These are phyloP conservation scores for Nadsonia commutata DNA, from an alignment of 1,139 yeast species.

Conservation along the genomic window DNA sequence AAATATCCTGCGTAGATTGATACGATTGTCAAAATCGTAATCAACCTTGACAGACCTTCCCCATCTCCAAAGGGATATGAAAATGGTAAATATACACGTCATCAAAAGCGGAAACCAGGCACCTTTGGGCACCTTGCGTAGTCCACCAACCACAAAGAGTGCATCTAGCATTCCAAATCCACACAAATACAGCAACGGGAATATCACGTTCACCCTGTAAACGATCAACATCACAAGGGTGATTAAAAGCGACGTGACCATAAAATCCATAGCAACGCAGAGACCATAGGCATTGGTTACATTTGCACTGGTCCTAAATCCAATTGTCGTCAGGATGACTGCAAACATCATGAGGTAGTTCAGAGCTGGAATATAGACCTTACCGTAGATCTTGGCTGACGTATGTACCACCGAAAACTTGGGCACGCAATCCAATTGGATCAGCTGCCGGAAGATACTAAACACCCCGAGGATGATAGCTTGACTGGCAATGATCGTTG, in stretches of 20 bases:
- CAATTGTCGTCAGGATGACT: conserved; percentile 35
- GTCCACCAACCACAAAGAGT: conserved; percentile 31
- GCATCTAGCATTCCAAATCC: conserved; percentile 35
- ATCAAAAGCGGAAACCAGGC: conserved; percentile 47
- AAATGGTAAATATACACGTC: conserved; percentile 22
- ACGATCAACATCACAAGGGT: conserved; percentile 33
- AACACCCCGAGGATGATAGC: conserved; percentile 44
- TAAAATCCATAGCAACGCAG: conserved; percentile 40
- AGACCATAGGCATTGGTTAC: conserved; percentile 49
- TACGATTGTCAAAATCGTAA: conserved; percentile 14
- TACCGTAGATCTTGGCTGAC: conserved; percentile 31
- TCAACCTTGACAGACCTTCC: conserved; percentile 27
- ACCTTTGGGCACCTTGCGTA: conserved; percentile 39
- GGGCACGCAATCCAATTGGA: conserved; percentile 41
- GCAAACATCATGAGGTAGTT: conserved; percentile 38
- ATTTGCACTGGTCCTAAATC: conserved; percentile 34
- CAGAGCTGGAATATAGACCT: conserved; percentile 36
- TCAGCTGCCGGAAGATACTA: conserved; percentile 37
- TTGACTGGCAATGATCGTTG: conserved; percentile 46
- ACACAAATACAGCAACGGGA: conserved; percentile 26
- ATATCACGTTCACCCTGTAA: conserved; percentile 25
- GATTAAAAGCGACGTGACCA: conserved; percentile 36
- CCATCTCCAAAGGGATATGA: conserved; percentile 36
- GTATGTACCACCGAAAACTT: conserved; percentile 31
- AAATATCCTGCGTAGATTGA: conserved; percentile 15